A percentile compares a stretch with the other conserved stretches of the same genome.
phyloP scores from a whole-genome alignment of 2,329 filamentous ascomycete species.

The Colletotrichum trifolii region DNA sequence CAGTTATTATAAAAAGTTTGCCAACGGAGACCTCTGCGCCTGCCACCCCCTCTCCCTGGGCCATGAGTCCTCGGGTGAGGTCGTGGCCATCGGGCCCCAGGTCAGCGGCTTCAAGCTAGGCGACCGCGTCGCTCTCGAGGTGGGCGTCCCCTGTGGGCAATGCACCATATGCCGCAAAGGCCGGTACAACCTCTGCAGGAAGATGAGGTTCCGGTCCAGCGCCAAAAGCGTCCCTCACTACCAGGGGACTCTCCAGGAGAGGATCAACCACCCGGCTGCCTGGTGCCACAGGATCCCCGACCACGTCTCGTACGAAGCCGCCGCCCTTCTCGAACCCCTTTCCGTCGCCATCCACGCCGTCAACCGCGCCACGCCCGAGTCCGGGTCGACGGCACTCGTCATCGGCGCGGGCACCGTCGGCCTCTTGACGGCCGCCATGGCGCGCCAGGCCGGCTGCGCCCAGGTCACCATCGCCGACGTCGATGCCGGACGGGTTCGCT shows the following conservation, averaged over 20 bases:
- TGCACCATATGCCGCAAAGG: constrained; percentile 63
- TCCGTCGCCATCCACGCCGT: constrained; percentile 72
- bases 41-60: constrained; percentile 73
- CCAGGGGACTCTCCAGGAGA: constrained; percentile 71
- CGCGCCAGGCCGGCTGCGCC: constrained; percentile 68
- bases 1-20: constrained; percentile 78
- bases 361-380: constrained; percentile 63
- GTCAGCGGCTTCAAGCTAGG: constrained; percentile 64
- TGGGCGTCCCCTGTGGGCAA: constrained; percentile 64
- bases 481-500: constrained; percentile 68
- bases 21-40: constrained; percentile 76
- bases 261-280: constrained; percentile 69
- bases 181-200: constrained; percentile 72
- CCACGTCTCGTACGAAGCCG: constrained; percentile 67
- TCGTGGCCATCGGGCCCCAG: constrained; percentile 65
- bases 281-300: constrained; percentile 75
- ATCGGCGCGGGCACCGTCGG: constrained; percentile 74
- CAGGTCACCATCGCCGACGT: constrained; percentile 71
- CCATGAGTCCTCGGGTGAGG: constrained; percentile 71
- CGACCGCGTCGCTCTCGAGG: constrained; percentile 69
- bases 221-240: constrained; percentile 73
- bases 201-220: constrained; percentile 70
- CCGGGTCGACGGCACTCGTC: constrained; percentile 68
- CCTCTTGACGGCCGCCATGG: constrained; percentile 71
- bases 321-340: constrained; percentile 70